Conservation (phyloP, 2,329 filamentous ascomycete species). For the Rachicladosporium sp. region DNA sequence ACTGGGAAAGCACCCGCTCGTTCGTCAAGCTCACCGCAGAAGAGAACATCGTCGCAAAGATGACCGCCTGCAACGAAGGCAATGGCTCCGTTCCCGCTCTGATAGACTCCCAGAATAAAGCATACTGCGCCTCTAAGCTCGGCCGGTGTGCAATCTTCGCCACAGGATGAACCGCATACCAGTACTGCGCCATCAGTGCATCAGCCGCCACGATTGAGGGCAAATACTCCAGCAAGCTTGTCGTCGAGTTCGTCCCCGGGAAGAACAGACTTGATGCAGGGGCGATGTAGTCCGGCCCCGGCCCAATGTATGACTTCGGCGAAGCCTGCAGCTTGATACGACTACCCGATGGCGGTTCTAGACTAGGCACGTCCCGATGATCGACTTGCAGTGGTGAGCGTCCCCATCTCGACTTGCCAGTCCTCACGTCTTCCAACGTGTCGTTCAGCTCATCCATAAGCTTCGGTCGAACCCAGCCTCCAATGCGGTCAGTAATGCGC, state of each 20-base stretch:
- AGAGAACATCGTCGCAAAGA: slow-evolving; percentile 59
- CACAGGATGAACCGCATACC: slow-evolving; percentile 54
- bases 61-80: slow-evolving; percentile 52
- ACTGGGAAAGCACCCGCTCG: slow-evolving; percentile 37
- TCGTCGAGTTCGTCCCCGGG: slow-evolving; percentile 34
- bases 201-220: slow-evolving; percentile 48
- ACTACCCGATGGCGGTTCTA: slow-evolving; percentile 1
- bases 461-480: slow-evolving; percentile 58
- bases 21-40: slow-evolving; percentile 55
- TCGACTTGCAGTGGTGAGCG: slow-evolving; percentile 7
- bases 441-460: slow-evolving; percentile 53
- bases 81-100: slow-evolving; percentile 48
- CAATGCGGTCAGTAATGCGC: slow-evolving; percentile 61
- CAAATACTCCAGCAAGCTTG: slow-evolving; percentile 47
- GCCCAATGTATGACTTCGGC: slow-evolving; percentile 44
- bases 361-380: slow-evolving; percentile 8
- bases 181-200: slow-evolving; percentile 54
- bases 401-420: slow-evolving; percentile 14
- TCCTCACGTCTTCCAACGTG: slow-evolving; percentile 19
- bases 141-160: slow-evolving; percentile 56
- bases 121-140: slow-evolving; percentile 53
- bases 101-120: slow-evolving; percentile 53
- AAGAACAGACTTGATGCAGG: slow-evolving; percentile 59
- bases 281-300: slow-evolving; percentile 53
- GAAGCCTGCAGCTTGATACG: slow-evolving; percentile 13